Base-by-base conservation (phyloP, 768 basidiomycete species). In the Udeniomyces megalosporus region DNA sequence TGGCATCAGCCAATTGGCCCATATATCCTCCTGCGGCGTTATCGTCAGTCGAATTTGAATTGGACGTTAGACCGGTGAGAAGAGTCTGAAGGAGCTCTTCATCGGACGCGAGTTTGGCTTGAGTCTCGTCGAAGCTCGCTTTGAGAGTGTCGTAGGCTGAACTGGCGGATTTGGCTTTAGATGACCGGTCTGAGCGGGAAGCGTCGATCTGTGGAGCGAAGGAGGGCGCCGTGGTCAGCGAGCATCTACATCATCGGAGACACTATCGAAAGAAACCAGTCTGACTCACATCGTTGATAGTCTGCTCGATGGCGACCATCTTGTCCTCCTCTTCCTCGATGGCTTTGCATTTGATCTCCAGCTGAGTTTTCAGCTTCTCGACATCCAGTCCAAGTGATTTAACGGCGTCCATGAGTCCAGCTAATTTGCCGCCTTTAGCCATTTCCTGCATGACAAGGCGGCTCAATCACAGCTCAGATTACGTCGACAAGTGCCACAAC, bases 31-130 rank as follows among this genome's bases (percentile, higher is more conserved):
- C 89, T 10, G 86, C 84, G 11, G 82, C 80, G 20, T 82, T 80
- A 45, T 82, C 82, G 62, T 80, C 82, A 31, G 78, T 74, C 55
- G 79, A 79, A 45, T 76, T 78, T 3, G 79, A 79, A 45, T 76
- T 78, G 4, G 86, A 84, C 1, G 90, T 83, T 11, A 96, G 81
- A 48, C 95, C 95, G 0, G 93, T 97, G 51, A 93, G 78, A 22
- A 97, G 82, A 0, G 89, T 88, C 72, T 97, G 93, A 0, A 97
- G 79, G n/a, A 97, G 84, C 68, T 91, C 88, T 73, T 97, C 92
- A 17, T 84, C 80, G 22, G 81, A 85, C 15, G 79, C 71, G 10
- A 93, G 79, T 31, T 82, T 79, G 4, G 78, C 75, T 60, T 82
- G 78, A 2, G 82, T 77, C 0, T 77, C 71, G 48, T 79, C 80